Base-by-base conservation (phyloP, 2,329 filamentous ascomycete species). In the Penicillium hesseltinei region DNA sequence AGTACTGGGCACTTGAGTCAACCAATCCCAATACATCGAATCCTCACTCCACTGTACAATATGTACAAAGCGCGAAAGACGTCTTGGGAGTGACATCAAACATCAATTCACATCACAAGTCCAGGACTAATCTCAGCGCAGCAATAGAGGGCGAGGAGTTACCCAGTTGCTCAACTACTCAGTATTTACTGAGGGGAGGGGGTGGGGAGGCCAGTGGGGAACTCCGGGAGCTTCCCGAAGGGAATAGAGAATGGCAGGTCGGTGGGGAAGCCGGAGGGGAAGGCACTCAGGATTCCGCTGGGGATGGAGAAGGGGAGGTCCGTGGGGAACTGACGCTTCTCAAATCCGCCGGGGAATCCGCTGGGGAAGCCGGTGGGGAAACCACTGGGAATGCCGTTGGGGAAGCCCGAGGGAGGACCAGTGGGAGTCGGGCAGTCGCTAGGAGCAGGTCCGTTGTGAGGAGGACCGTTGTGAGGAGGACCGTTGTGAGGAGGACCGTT, bases 251-350 rank as follows among this genome's bases (percentile, higher is more conserved):
- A 40, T 11, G 38, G 38, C 10, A 40, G n/a, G 11, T 40, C 19
- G 19, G 38, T 40, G 11, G 38, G 38, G 38, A 40, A 40, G 13
- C 38, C 38, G 5, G 38, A 13, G 38, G 38, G 19, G 11, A 42
- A 42, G 11, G 19, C 21, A 42, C 11, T 15, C 21, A 3, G 40
- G 8, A 25, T 3, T 17, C 15, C 40, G 2, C 13, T 9, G 1
- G 15, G 40, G 4, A 43, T 43, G 7, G 40, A 17, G 21, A 25
- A 43, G 46, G 56, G 46, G 19, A 38, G 27, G 15, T 58, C 54
- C 2, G 57, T 23, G 19, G 44, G 44, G 48, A 52, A 52, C 43
- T 58, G 47, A 31, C 56, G 56, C 51, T 58, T 58, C 39, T 54
- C 43, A 27, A 58, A 23, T 6, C 42, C 47, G 17, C 31, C 46